Evolutionary conservation across 1,139 yeast genomes (phyloP).

Genomic region (Blastobotrys proliferans): DNA sequence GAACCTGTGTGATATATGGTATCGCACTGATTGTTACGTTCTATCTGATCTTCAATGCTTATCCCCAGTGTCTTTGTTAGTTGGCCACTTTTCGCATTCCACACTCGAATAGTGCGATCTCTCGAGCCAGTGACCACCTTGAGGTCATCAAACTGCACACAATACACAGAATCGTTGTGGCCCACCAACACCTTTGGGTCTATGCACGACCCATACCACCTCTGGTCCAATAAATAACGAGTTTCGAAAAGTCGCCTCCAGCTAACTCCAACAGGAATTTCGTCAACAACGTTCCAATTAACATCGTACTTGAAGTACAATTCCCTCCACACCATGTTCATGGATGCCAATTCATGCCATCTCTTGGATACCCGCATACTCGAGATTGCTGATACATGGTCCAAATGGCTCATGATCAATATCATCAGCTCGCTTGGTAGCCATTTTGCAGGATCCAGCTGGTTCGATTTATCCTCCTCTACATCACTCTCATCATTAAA

Average conservation of each 20-base stretch:
- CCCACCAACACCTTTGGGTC: constrained; percentile 30
- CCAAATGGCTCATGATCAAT: constrained; percentile 24
- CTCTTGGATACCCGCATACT: constrained; percentile 26
- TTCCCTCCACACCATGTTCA: constrained; percentile 29
- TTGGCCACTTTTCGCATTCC: constrained; percentile 31
- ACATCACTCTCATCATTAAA: constrained; percentile 15
- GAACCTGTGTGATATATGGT: constrained; percentile 32
- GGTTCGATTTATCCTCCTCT: constrained; percentile 12
- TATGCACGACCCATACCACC: constrained; percentile 30
- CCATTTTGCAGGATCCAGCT: constrained; percentile 22
- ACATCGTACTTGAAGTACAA: constrained; percentile 18
- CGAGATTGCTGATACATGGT: constrained; percentile 18
- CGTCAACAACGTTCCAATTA: constrained; percentile 21
- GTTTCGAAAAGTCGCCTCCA: constrained; percentile 31
- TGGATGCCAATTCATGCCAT: constrained; percentile 26
- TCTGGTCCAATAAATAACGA: constrained; percentile 27
- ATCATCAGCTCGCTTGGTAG: constrained; percentile 31
- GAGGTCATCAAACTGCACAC: constrained; percentile 33
- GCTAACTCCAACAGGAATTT: constrained; percentile 16
- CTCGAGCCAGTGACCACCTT: constrained; percentile 37
- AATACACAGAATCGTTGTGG: constrained; percentile 37
- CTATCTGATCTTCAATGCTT: background rate
- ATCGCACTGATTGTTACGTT: too few relatives aligned
- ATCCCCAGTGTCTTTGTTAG: constrained; percentile 26
- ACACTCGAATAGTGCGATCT: constrained; percentile 35